These are phyloP conservation scores for Pseudogymnoascus verrucosus DNA, from an alignment of 2,329 filamentous ascomycete genomes.

Conservation along the genomic window DNA sequence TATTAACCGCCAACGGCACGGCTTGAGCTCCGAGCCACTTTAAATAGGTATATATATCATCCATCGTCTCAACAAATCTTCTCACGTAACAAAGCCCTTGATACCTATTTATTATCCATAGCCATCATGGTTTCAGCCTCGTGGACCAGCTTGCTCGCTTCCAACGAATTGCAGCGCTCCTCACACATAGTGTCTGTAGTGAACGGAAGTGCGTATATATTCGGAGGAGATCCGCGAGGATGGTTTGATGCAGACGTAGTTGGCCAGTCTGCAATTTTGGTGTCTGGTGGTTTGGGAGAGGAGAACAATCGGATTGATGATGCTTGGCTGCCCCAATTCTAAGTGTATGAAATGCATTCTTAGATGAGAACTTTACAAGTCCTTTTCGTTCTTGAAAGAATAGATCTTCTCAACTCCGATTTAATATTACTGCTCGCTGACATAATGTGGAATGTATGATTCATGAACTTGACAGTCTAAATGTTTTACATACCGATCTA, in stretches of 20 bases:
- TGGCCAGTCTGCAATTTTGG: constrained; percentile 22
- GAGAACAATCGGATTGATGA: constrained; percentile 33
- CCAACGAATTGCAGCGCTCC: constrained; percentile 37
- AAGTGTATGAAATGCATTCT: background rate
- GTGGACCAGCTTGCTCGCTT: constrained; percentile 24
- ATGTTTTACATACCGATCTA: background rate
- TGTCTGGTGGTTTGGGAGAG: constrained; percentile 34
- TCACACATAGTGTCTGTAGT: constrained; percentile 40
- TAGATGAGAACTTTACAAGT: background rate
- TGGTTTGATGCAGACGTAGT: constrained; percentile 34
- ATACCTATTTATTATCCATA: background rate
- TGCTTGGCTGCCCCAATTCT: constrained; percentile 30
- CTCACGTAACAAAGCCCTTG: background rate
- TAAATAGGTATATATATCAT: background rate
- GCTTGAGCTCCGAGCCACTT: background rate
- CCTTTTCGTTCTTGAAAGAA: background rate
- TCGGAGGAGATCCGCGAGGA: constrained; percentile 41
- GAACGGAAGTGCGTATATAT: constrained; percentile 35
- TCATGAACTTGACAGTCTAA: background rate
- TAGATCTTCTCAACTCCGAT: background rate
- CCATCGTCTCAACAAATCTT: background rate
- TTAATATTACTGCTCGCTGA: background rate
- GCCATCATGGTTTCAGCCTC: constrained; percentile 11
- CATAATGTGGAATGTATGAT: background rate
- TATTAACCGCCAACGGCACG: background rate